These are phyloP conservation scores for Agaricus blazei DNA, from an alignment of 768 basidiomycete genomes.

Conservation along the genomic window DNA sequence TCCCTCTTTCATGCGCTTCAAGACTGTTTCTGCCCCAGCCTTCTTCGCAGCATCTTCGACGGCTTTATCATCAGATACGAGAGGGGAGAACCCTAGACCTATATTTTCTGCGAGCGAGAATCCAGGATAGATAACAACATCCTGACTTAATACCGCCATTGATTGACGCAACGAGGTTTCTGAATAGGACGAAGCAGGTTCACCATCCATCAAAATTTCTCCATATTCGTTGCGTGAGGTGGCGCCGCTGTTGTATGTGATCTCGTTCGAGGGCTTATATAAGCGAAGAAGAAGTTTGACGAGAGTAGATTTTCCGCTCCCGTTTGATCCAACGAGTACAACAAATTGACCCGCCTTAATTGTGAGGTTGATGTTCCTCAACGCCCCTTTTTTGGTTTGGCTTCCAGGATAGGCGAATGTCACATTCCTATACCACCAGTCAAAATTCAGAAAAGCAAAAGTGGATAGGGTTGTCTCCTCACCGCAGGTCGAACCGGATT, in stretches of 20 bases:
- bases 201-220: conserved; percentile 27
- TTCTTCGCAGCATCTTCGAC: conserved; percentile 28
- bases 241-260: not conserved
- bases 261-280: conserved; percentile 20
- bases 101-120: conserved; percentile 33
- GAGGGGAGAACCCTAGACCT: conserved; percentile 15
- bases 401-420: conserved; percentile 36
- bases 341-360: conserved; percentile 31
- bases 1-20: conserved; percentile 33
- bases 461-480: not conserved
- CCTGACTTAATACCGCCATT: conserved; percentile 30
- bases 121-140: conserved; percentile 28
- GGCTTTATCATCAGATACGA: conserved; percentile 9
- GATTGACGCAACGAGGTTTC: conserved; percentile 23
- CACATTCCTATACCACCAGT: not conserved
- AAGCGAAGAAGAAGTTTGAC: conserved; percentile 32
- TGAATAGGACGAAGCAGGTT: conserved; percentile 23
- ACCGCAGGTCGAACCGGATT: not conserved
- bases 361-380: conserved; percentile 27
- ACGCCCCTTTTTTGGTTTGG: conserved; percentile 16
- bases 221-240: conserved; percentile 16
- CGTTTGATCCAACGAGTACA: conserved; percentile 37
- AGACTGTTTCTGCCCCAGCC: conserved; percentile 36
- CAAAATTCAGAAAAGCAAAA: not conserved
- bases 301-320: conserved; percentile 33